Evolutionary conservation across 2,329 filamentous ascomycete species (phyloP).

Genomic region (Huntiella savannae): DNA sequence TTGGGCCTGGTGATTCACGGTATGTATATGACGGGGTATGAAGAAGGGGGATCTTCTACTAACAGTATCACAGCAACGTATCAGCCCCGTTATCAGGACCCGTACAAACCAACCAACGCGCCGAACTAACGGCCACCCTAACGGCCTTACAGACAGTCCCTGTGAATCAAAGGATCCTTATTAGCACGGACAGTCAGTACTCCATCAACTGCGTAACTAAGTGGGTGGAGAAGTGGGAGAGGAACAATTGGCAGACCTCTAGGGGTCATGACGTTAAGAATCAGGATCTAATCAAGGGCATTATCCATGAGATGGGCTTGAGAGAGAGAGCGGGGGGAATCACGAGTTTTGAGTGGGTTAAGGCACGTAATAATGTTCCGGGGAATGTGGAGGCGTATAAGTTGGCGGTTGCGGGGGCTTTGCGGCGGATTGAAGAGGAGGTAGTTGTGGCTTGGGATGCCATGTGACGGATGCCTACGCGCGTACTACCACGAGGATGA

Average conservation of each 20-base stretch:
- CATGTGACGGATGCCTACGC: no score
- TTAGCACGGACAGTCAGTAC: conserved; percentile 81
- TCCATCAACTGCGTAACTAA: conserved; percentile 72
- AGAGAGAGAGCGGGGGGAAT: conserved; percentile 37
- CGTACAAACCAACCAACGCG: conserved; percentile 82
- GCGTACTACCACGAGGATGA: no score
- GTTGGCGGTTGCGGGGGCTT: conserved; percentile 39
- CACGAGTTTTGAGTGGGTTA: conserved; percentile 73
- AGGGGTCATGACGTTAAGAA: conserved; percentile 61
- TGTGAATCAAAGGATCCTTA: conserved; percentile 46
- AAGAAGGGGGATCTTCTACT: background rate
- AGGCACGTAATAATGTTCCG: conserved; percentile 53
- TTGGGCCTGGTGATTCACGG: conserved; percentile 37
- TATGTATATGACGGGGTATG: conserved; percentile 15
- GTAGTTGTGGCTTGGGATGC: no score
- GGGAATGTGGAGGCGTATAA: conserved; percentile 70
- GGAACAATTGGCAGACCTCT: conserved; percentile 58
- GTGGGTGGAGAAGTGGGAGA: conserved; percentile 65
- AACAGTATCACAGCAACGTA: conserved; percentile 30
- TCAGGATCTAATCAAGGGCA: conserved; percentile 58
- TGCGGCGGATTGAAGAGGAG: no score
- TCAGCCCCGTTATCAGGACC: conserved; percentile 57
- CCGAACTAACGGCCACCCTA: conserved; percentile 77
- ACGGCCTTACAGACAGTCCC: conserved; percentile 65
- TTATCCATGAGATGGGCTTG: conserved; percentile 52